Conservation (phyloP, 176 grass and related monocot species). For the Carex myosuroides region DNA sequence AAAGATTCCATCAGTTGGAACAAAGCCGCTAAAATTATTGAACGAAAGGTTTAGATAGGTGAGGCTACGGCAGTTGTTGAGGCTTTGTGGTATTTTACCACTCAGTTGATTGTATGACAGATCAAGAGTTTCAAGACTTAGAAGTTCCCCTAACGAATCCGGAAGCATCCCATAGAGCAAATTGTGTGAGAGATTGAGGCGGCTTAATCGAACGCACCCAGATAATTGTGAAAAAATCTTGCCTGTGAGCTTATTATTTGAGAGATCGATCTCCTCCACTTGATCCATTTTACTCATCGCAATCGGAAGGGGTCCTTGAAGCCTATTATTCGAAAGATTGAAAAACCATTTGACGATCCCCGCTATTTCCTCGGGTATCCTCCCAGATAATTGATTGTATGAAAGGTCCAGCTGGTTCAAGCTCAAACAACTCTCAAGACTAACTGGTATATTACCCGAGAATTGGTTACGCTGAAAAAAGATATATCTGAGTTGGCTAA, state of each 20-base stretch:
- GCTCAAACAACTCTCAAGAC: conserved; percentile 15
- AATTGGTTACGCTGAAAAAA: conserved; percentile 45
- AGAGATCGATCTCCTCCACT: conserved; percentile 50
- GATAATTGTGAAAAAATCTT: conserved; percentile 26
- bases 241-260: conserved; percentile 57
- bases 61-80: conserved; percentile 37
- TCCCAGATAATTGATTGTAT: conserved; percentile 40
- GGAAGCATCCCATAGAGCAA: conserved; percentile 38
- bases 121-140: conserved; percentile 42
- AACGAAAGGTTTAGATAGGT: conserved; percentile 63
- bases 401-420: conserved; percentile 57
- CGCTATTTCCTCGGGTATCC: conserved; percentile 32
- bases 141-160: conserved; percentile 18
- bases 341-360: conserved; percentile 36
- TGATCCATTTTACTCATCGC: conserved; percentile 43
- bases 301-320: conserved; percentile 40
- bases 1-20: conserved; percentile 43
- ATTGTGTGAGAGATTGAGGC: conserved; percentile 73
- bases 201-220: conserved; percentile 27
- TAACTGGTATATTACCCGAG: conserved; percentile 47
- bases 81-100: conserved; percentile 50
- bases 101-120: conserved; percentile 58
- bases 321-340: conserved; percentile 68
- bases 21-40: conserved; percentile 58
- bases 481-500: not conserved